Evolutionary conservation across 306 rosid genomes (phyloP).

Genomic region (Quercus wislizeni): DNA sequence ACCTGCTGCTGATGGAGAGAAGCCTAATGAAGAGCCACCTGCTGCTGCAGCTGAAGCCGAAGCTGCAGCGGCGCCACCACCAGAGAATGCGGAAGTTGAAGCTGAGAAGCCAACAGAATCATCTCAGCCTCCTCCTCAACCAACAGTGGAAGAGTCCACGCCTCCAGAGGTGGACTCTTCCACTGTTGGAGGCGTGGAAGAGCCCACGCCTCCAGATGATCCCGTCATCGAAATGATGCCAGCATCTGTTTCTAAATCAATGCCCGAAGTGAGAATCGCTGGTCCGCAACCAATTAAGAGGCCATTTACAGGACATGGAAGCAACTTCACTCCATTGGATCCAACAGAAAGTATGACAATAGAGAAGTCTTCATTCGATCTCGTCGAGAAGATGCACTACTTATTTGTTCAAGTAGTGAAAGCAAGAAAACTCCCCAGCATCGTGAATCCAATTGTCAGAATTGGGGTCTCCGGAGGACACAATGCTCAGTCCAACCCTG

Average conservation of each 20-base stretch:
- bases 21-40: slow-evolving; percentile 10
- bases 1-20: slow-evolving; percentile 5
- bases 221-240: slow-evolving; percentile 21
- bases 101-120: slow-evolving; percentile 1
- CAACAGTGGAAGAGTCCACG: background rate
- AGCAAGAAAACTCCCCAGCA: slow-evolving; percentile 60
- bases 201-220: background rate
- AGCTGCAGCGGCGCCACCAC: background rate
- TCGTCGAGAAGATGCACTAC: slow-evolving; percentile 90
- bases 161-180: slow-evolving; percentile 10
- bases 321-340: slow-evolving; percentile 36
- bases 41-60: background rate
- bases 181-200: slow-evolving; percentile 2
- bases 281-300: slow-evolving; percentile 49
- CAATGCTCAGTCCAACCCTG: slow-evolving; percentile 49
- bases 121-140: background rate
- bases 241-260: slow-evolving; percentile 21
- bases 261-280: slow-evolving; percentile 37
- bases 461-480: slow-evolving; percentile 51
- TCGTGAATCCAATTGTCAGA: slow-evolving; percentile 47
- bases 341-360: slow-evolving; percentile 32
- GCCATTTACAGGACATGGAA: slow-evolving; percentile 12
- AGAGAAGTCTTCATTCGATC: slow-evolving; percentile 72
- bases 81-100: background rate
- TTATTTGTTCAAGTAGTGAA: slow-evolving; percentile 73